These are phyloP conservation scores for Apophysomyces sp. DNA, from an alignment of 371 early-diverging fungal species.

Conservation along the genomic window DNA sequence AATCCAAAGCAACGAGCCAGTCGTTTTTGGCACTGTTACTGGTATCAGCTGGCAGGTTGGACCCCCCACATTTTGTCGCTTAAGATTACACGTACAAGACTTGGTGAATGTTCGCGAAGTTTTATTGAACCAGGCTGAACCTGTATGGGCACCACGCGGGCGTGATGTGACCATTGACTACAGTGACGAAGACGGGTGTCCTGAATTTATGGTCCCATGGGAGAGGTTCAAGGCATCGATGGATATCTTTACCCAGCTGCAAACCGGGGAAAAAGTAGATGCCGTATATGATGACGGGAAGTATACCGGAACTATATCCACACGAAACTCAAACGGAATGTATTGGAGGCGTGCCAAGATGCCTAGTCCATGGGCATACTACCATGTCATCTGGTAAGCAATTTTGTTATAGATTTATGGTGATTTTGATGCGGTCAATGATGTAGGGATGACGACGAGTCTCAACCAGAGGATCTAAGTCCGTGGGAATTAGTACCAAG, in stretches of 20 bases:
- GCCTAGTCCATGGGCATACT: conserved; percentile 55
- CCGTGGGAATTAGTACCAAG: conserved; percentile 60
- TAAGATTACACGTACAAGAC: conserved; percentile 46
- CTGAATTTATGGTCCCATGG: conserved; percentile 71
- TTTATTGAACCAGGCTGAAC: conserved; percentile 19
- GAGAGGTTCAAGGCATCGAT: conserved; percentile 62
- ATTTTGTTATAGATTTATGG: not conserved
- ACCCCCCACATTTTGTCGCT: conserved; percentile 67
- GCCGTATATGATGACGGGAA: conserved; percentile 65
- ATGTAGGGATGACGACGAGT: conserved; percentile 34
- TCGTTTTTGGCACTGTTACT: conserved; percentile 57
- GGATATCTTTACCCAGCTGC: conserved; percentile 37
- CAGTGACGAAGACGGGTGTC: conserved; percentile 68
- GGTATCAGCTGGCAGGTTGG: conserved; percentile 70
- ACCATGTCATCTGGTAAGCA: conserved; percentile 52
- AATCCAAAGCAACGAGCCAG: conserved; percentile 43
- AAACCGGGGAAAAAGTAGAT: conserved; percentile 57
- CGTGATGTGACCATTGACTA: conserved; percentile 62
- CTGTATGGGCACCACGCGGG: conserved; percentile 34
- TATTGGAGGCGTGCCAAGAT: conserved; percentile 34
- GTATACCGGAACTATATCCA: conserved; percentile 58
- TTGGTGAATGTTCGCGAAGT: conserved; percentile 26
- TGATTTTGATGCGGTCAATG: not conserved
- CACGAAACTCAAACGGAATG: conserved; percentile 26
- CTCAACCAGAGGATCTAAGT: conserved; percentile 29